These are phyloP conservation scores for Echria macrotheca DNA, from an alignment of 495 filamentous ascomycete species.

Conservation along the genomic window DNA sequence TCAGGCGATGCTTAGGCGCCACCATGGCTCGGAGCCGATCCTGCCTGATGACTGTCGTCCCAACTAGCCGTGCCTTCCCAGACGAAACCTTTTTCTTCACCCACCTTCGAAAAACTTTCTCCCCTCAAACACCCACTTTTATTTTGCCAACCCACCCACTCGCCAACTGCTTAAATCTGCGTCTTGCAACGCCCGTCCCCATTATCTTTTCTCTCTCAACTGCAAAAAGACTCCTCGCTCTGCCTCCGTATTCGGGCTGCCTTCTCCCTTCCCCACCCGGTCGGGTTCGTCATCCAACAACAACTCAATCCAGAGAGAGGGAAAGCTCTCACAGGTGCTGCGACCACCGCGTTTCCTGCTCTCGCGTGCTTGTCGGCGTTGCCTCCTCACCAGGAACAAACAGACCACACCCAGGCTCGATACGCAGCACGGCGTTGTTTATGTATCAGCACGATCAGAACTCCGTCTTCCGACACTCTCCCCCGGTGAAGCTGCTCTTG, in stretches of 20 bases:
- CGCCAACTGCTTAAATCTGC: neutral
- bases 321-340: conserved; percentile 7
- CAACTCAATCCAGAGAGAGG: conserved; percentile 8
- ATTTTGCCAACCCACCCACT: conserved; percentile 4
- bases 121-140: conserved; percentile 12
- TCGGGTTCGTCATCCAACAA: conserved; percentile 15
- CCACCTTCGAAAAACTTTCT: conserved; percentile 11
- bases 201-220: neutral
- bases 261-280: conserved; percentile 11
- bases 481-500: conserved; percentile 87
- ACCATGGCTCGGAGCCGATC: neutral
- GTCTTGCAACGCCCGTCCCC: too few species aligned
- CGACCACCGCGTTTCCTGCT: neutral
- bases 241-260: conserved; percentile 11
- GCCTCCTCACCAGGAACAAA: conserved; percentile 7
- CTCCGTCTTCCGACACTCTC: conserved; percentile 63
- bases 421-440: conserved; percentile 47
- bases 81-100: conserved; percentile 1
- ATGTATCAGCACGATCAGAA: conserved; percentile 53
- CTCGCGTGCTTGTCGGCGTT: neutral
- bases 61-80: conserved; percentile 6
- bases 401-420: conserved; percentile 29
- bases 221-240: too few species aligned
- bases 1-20: conserved; percentile 6
- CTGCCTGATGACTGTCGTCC: conserved; percentile 3